Base-by-base conservation (phyloP, 2,329 filamentous ascomycete species). In the Fusarium praegraminearum region DNA sequence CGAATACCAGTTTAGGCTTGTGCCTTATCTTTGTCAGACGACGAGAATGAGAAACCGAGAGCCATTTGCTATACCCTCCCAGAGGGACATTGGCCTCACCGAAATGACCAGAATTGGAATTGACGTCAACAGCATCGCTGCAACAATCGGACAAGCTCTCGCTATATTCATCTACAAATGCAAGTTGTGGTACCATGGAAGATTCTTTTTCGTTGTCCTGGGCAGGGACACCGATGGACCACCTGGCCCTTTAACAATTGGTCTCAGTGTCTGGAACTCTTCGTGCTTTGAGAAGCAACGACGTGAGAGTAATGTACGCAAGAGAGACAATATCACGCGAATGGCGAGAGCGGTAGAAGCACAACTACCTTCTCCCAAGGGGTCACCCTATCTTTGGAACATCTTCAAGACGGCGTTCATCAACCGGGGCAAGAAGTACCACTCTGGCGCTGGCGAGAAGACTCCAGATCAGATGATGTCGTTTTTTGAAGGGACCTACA, bases 361-460 rank as follows among this genome's bases (percentile, higher is more conserved):
- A 11, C 20, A 33, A 15, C 6, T 33, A 7, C 30, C 45, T n/a
- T 24, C 20, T 7, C 30, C 45, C 16, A 7, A 5, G 0, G n/a
- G 2, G n/a, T 33, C 45, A 8, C 45, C 9, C 11, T 33, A 35
- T 3, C 18, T 49, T 15, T 49, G 46, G 30, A n/a, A 18, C 16
- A 5, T 24, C 8, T 49, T 33, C 15, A n/a, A 33, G 20, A n/a
- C 4, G 20, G 46, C 46, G 4, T 49, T 49, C 2, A 24, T 49
- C 2, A 16, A 18, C 7, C 30, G 46, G 1, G 20, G 20, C 3
- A 24, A 5, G 0, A 35, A 16, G 12, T 49, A 49, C 13, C 16
- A 20, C 11, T 24, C 8, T 7, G 5, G 3, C 12, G 3, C 12
- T 3, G 0, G 10, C 5, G 9, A 0, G 0, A 10, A 5, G 7